Evolutionary conservation across 805 yeast genomes (phyloP), one percentile per base, ranked within the genome.

Genomic region (Starmerella powellii): DNA sequence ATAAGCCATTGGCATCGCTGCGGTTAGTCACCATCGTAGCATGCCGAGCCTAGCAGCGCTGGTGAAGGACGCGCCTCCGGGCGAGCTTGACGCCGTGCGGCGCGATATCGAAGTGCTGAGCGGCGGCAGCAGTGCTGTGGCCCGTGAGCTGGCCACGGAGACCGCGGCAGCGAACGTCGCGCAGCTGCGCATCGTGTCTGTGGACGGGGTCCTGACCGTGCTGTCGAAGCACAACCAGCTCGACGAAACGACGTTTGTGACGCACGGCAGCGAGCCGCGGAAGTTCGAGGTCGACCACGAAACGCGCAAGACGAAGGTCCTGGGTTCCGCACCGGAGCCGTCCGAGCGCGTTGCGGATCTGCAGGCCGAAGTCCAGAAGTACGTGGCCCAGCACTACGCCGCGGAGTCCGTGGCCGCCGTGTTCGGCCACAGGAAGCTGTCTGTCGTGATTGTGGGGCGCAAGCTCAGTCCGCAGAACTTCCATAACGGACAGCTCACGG

Each of bases 401-500:
- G 38, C 38, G 11, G 53, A 47, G 32, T 50, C 66, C 6, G 64
- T 70, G 0, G 53, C 59, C 37, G 73, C 70, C 6, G 68, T 73
- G 6, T 69, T 65, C 48, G 65, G 44, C 31, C 49, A 54, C n/a
- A 54, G 56, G 32, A 42, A 23, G 21, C 43, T 56, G 17, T 65
- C 61, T 10, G 53, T 86, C 6, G 67, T 81, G 6, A 68, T 86
- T 20, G 70, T 80, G 36, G 93, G 88, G 41, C 78, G 76, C 51
- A 77, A 75, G 60, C 66, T 75, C 51, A 84, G 79, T 59, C 75
- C 81, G 35, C 68, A 71, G 31, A 88, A 88, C 64, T 86, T 68
- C 64, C 83, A 87, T 73, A 85, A 85, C 54, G 97, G 97, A 6
- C 73, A 76, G 57, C 86, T 96, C 95, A 72, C 67, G 40, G 78